Conservation (phyloP, 371 early-diverging fungal species). For the Rhizopus stolonifer region DNA sequence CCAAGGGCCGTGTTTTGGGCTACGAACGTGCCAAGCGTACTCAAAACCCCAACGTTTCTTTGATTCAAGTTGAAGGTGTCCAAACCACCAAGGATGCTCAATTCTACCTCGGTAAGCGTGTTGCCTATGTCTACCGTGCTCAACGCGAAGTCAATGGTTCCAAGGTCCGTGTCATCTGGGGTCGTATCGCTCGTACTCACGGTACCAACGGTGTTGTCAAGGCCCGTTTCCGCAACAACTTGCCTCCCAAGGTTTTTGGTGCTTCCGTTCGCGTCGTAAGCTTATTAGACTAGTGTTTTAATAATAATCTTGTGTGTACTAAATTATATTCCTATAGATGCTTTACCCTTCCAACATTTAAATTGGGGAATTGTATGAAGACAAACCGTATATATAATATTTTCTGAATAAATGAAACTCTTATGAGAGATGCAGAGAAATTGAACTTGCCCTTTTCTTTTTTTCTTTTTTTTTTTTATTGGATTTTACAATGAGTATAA, state of each 20-base stretch:
- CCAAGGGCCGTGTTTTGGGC: slow-evolving; percentile 95
- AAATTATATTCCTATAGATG: background rate
- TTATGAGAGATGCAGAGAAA: too few relatives aligned
- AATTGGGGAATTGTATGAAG: too few relatives aligned
- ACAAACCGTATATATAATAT: too few relatives aligned
- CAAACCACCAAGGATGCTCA: slow-evolving; percentile 81
- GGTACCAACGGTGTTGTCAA: slow-evolving; percentile 95
- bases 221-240: slow-evolving; percentile 95
- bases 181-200: slow-evolving; percentile 92
- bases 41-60: slow-evolving; percentile 87
- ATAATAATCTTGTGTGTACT: too few relatives aligned
- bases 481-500: too few relatives aligned
- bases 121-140: slow-evolving; percentile 83
- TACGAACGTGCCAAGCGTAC: slow-evolving; percentile 92
- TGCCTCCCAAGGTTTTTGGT: slow-evolving; percentile 94
- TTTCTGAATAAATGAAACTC: background rate
- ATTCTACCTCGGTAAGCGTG: slow-evolving; percentile 92
- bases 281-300: too few relatives aligned
- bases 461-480: too few relatives aligned
- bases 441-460: too few relatives aligned
- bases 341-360: background rate
- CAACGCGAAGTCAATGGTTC: slow-evolving; percentile 89
- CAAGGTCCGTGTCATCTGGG: slow-evolving; percentile 96
- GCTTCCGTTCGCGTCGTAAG: slow-evolving; percentile 89
- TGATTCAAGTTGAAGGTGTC: slow-evolving; percentile 93